A percentile compares a stretch with the other conserved stretches of the same genome.
These are phyloP conservation scores for Sporothrix euskadiensis DNA, from an alignment of 2,329 filamentous ascomycete genomes.

Conservation along the genomic window DNA sequence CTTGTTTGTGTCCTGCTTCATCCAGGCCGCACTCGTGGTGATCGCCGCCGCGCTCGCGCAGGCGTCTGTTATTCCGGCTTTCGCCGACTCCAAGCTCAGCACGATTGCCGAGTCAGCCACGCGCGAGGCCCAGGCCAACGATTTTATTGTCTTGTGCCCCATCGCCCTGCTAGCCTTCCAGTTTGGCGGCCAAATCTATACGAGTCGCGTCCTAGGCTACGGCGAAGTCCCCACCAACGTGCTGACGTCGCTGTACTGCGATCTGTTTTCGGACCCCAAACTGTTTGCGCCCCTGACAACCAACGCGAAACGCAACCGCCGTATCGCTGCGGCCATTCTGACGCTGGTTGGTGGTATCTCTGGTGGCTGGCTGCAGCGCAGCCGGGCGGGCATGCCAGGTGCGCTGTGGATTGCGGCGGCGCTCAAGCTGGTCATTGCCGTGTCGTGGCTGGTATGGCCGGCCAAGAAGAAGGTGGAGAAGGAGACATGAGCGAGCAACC, in stretches of 20 bases:
- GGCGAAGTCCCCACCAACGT: constrained; percentile 59
- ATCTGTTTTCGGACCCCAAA: constrained; percentile 53
- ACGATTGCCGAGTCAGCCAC: constrained; percentile 40
- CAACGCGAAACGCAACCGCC: constrained; percentile 54
- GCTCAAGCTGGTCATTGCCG: constrained; percentile 57
- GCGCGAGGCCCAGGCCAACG: constrained; percentile 43
- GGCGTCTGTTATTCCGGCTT: constrained; percentile 47
- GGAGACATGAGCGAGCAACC: not conserved
- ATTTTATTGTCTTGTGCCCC: constrained; percentile 41
- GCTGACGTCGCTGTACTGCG: constrained; percentile 56
- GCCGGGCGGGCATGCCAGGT: constrained; percentile 46
- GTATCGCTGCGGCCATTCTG: constrained; percentile 51
- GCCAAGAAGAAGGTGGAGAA: constrained; percentile 31
- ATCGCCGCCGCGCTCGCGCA: constrained; percentile 57
- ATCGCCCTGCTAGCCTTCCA: constrained; percentile 56
- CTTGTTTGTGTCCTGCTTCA: constrained; percentile 61
- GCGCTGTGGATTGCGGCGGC: constrained; percentile 58
- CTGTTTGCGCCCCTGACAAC: constrained; percentile 46
- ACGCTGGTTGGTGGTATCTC: constrained; percentile 52
- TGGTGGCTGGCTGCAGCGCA: constrained; percentile 54
- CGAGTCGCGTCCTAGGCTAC: constrained; percentile 52
- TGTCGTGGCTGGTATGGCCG: constrained; percentile 64
- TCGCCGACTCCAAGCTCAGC: constrained; percentile 36
- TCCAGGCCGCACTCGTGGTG: constrained; percentile 54
- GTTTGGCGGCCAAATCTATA: constrained; percentile 57